A percentile compares a stretch with the other conserved stretches of the same genome.
Conservation (phyloP, 371 early-diverging fungal species). For the Fennellomyces sp. region DNA sequence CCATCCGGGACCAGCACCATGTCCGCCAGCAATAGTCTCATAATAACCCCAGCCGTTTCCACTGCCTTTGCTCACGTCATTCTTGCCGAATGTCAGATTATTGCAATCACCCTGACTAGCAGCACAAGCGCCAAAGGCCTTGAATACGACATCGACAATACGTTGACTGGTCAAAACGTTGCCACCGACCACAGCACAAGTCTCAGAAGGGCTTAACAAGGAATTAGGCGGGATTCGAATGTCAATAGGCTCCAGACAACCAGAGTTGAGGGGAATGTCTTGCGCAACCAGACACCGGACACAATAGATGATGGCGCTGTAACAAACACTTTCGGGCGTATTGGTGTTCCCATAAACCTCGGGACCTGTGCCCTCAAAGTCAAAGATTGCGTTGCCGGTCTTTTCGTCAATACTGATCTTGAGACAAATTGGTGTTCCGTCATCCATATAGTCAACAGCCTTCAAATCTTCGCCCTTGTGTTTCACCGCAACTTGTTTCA, state of each 20-base stretch:
- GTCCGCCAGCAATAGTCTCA: constrained; percentile 88
- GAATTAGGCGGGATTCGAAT: constrained; percentile 80
- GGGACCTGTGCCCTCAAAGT: constrained; percentile 90
- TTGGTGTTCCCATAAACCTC: constrained; percentile 82
- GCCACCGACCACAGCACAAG: constrained; percentile 95
- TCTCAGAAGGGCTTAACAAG: constrained; percentile 79
- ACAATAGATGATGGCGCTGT: constrained; percentile 94
- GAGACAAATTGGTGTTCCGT: constrained; percentile 87
- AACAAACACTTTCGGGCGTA: constrained; percentile 67
- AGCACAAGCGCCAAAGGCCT: constrained; percentile 90
- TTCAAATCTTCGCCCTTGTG: constrained; percentile 53
- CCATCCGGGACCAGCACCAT: constrained; percentile 93
- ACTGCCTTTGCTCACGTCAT: constrained; percentile 44
- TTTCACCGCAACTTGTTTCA: constrained; percentile 58
- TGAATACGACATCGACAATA: constrained; percentile 89
- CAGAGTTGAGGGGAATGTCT: constrained; percentile 95
- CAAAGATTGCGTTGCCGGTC: constrained; percentile 84
- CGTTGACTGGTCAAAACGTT: constrained; percentile 96
- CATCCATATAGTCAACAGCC: constrained; percentile 91
- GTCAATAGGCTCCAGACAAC: constrained; percentile 85
- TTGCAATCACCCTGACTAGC: constrained; percentile 96
- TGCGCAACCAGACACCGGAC: constrained; percentile 86
- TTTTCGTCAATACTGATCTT: constrained; percentile 71
- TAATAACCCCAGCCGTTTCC: constrained; percentile 93
- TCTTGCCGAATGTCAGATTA: constrained; percentile 94